Percentiles rank a stretch among this genome's conserved stretches.
Evolutionary conservation across 208 protist species (phyloP).

Genomic region (Trypanosomatidae sp.): DNA sequence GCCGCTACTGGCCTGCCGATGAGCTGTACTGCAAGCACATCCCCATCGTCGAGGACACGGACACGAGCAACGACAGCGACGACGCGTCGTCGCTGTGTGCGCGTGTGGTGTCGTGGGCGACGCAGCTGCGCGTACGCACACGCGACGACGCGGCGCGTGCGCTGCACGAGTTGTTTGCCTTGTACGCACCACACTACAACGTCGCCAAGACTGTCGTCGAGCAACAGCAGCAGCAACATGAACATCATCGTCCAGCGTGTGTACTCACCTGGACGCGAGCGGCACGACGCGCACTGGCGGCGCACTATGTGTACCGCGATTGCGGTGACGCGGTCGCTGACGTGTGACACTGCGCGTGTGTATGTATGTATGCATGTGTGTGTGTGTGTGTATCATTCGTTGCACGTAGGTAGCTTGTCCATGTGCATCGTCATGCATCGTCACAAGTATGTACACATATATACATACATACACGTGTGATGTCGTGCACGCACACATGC

Average conservation of each 20-base stretch:
- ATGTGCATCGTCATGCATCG: too few species aligned
- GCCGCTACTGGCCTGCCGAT: slow-evolving; percentile 73
- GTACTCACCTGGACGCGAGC: slow-evolving; percentile 31
- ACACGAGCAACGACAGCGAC: too few species aligned
- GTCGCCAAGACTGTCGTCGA: slow-evolving; percentile 16
- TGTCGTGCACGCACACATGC: too few species aligned
- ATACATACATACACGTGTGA: too few species aligned
- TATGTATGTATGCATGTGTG: background rate
- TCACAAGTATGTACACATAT: too few species aligned
- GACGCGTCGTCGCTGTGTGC: background rate
- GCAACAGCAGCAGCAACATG: background rate
- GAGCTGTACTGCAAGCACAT: slow-evolving; percentile 71
- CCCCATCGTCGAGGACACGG: slow-evolving; percentile 25
- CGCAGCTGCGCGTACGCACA: slow-evolving; percentile 17
- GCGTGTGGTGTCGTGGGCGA: slow-evolving; percentile 33
- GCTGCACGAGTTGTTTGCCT: slow-evolving; percentile 36
- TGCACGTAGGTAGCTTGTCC: too few species aligned
- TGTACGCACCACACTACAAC: slow-evolving; percentile 50
- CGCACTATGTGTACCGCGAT: slow-evolving; percentile 32
- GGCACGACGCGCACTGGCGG: slow-evolving; percentile 12
- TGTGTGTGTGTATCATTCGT: background rate
- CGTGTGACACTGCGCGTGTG: background rate
- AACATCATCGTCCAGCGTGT: slow-evolving; percentile 6
- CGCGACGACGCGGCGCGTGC: slow-evolving; percentile 31
- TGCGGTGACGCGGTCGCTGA: background rate